These are phyloP conservation scores for Trichoderma guizhouense DNA, from an alignment of 2,329 filamentous ascomycete species.

Conservation along the genomic window DNA sequence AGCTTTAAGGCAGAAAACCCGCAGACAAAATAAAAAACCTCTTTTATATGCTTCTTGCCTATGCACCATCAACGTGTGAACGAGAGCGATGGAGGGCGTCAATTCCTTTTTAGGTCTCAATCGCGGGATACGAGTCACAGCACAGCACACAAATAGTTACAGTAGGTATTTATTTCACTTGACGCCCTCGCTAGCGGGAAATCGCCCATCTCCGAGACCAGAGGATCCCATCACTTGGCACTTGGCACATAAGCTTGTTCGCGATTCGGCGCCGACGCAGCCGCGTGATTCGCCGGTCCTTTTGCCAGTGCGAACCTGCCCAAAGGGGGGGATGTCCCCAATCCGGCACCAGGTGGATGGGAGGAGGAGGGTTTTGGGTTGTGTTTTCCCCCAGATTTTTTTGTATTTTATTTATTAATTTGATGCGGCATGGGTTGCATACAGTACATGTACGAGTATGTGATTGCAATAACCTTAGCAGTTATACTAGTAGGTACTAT, in stretches of 20 bases:
- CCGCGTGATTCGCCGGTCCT: slow-evolving; percentile 10
- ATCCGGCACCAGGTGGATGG: neutral
- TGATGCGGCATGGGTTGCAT: neutral
- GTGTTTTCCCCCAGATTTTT: neutral
- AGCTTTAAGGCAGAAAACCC: neutral
- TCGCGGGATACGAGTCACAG: neutral
- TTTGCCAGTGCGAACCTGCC: neutral
- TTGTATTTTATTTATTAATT: neutral
- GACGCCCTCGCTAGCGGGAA: slow-evolving; percentile 1
- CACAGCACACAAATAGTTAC: neutral
- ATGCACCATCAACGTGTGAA: too few relatives aligned
- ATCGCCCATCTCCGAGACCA: neutral
- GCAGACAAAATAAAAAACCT: neutral
- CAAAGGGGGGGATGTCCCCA: neutral
- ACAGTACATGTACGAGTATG: neutral
- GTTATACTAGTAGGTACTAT: neutral
- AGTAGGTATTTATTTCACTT: neutral
- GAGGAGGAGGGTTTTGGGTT: neutral
- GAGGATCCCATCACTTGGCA: neutral
- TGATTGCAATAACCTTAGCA: neutral
- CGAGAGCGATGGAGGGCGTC: too few relatives aligned
- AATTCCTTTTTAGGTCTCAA: neutral
- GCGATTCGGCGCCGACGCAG: neutral
- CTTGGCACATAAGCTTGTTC: neutral
- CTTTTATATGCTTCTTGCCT: neutral